These are phyloP conservation scores for Nectriaceae sp. DNA, from an alignment of 2,329 filamentous ascomycete genomes.

Conservation along the genomic window DNA sequence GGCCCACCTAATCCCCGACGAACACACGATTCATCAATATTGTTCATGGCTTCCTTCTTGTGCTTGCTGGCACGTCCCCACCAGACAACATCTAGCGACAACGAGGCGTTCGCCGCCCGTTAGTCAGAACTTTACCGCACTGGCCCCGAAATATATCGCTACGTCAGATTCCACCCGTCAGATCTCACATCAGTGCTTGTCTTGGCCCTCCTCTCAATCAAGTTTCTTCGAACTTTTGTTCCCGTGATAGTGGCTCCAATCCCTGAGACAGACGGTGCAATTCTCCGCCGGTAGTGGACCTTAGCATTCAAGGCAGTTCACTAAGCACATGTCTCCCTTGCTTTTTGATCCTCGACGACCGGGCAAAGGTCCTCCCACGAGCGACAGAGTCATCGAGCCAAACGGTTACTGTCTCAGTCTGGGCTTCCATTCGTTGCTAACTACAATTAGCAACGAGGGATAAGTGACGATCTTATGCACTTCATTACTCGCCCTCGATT, in stretches of 20 bases:
- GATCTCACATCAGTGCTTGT: conserved; percentile 19
- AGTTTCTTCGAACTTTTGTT: conserved; percentile 8
- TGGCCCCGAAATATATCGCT: neutral
- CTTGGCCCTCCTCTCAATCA: conserved; percentile 14
- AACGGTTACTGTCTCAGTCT: conserved; percentile 20
- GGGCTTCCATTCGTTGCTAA: conserved; percentile 2
- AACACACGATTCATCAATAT: neutral
- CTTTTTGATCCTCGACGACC: conserved; percentile 22
- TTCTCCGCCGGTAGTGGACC: conserved; percentile 9
- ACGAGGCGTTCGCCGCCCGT: neutral
- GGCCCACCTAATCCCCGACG: neutral
- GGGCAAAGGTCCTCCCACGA: conserved; percentile 2
- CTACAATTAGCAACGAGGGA: conserved; percentile 13
- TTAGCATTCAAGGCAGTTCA: no score
- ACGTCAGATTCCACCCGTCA: conserved; percentile 17
- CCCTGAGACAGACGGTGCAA: conserved; percentile 10
- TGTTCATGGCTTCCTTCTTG: neutral
- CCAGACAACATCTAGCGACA: neutral
- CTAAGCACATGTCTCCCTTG: conserved; percentile 19
- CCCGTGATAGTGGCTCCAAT: neutral
- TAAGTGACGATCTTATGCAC: conserved; percentile 11
- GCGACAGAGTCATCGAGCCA: conserved; percentile 5
- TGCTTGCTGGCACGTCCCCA: neutral
- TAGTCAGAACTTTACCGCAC: neutral
- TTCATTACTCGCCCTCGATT: conserved; percentile 6